Conservation (phyloP, 2,329 filamentous ascomycete species). For the Trichophyton rubrum region DNA sequence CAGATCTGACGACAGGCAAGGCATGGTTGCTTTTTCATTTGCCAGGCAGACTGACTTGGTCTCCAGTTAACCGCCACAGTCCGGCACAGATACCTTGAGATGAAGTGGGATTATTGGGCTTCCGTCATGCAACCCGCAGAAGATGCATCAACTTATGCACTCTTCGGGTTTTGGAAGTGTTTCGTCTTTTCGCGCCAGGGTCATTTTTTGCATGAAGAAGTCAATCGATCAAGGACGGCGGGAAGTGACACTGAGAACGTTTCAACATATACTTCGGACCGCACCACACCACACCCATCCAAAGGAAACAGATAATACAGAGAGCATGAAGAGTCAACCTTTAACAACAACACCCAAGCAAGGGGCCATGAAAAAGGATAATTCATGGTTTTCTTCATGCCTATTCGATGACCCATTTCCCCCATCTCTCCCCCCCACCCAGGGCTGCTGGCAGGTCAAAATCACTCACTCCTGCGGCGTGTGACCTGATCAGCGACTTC, state of each 20-base stretch:
- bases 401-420: neutral
- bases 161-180: slow-evolving; percentile 3
- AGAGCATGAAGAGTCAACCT: neutral
- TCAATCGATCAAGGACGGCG: neutral
- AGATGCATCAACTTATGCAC: neutral
- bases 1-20: neutral
- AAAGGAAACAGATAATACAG: neutral
- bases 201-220: neutral
- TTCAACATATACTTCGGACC: neutral
- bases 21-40: neutral
- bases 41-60: neutral
- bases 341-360: neutral
- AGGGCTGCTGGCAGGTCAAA: neutral
- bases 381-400: neutral
- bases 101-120: neutral
- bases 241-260: neutral
- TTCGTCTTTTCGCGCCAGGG: neutral
- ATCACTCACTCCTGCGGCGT: neutral
- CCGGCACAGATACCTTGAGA: neutral
- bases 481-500: slow-evolving; percentile 2
- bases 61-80: slow-evolving; percentile 1
- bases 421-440: neutral
- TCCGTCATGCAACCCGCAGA: neutral
- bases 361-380: neutral
- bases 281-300: neutral